Evolutionary conservation across 2,329 filamentous ascomycete genomes (phyloP), one percentile per base, ranked within the genome.

Genomic region (Coniella vitis): DNA sequence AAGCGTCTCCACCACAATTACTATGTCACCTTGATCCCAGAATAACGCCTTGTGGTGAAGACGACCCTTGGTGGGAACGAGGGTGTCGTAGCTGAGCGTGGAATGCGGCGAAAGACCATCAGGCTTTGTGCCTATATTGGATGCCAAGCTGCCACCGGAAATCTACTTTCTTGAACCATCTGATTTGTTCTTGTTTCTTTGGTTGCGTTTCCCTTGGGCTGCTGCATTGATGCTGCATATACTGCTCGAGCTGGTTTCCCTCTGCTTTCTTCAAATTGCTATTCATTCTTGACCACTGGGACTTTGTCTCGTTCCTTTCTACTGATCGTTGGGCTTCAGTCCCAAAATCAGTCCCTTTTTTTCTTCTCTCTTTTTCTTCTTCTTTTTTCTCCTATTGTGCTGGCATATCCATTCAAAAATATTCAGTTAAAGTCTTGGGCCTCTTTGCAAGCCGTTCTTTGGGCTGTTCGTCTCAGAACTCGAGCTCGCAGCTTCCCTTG

Each of bases 321-420:
- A 5, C 25, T 10, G 10, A 10, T 10, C 25, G 25, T 10, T 29
- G 25, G 25, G 10, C 25, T 29, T n/a, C 5, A 29, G 25, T 29
- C 25, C 25, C 25, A 10, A 29, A 5, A 29, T 10, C 25, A 29
- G 5, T 21, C 13, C 3, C 16, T 36, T 22, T 40, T 40, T n/a
- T 20, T 19, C 20, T 22, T 22, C 36, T 16, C 14, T 32, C n/a
- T 16, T 22, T 29, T 35, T 29, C 5, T 29, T 37, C 17, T 7
- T 21, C 25, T 37, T 16, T 20, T 13, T 13, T 31, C 13, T 44
- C 16, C 21, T 20, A 14, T 37, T 38, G 32, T 46, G 35, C 38
- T 41, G 45, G 45, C 45, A 48, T 48, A 48, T 31, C 14, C 19
- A 21, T 36, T 48, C 12, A 14, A 16, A 22, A 7, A n/a, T 41